Conservation (phyloP, 1,139 yeast genomes). For the Pichia sp. region DNA sequence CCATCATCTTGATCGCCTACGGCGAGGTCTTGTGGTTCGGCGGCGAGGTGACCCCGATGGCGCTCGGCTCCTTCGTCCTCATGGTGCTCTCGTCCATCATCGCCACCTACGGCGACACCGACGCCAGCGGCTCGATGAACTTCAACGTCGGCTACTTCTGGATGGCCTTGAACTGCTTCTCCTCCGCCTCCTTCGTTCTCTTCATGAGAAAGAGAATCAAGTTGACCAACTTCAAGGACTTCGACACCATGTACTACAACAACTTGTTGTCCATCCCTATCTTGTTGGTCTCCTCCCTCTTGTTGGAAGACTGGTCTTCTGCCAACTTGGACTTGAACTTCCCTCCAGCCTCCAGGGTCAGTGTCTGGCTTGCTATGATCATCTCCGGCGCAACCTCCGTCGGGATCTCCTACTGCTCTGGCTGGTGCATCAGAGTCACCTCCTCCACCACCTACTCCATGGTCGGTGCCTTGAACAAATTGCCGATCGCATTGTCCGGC, state of each 20-base stretch:
- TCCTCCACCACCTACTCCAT: conserved; percentile 96
- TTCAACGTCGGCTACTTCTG: conserved; percentile 86
- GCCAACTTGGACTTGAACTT: conserved; percentile 71
- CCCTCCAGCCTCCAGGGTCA: conserved; percentile 63
- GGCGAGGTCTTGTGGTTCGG: conserved; percentile 99
- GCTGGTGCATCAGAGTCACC: conserved; percentile 99
- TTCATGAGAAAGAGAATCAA: conserved; percentile 96
- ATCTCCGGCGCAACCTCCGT: conserved; percentile 91
- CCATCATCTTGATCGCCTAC: conserved; percentile 93
- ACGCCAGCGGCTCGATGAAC: conserved; percentile 39
- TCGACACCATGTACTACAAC: conserved; percentile 98
- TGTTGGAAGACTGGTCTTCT: conserved; percentile 90
- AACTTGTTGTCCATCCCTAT: conserved; percentile 90
- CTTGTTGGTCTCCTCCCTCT: conserved; percentile 64
- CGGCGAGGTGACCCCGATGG: conserved; percentile 86
- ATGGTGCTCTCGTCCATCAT: conserved; percentile 92
- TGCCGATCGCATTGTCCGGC: conserved; percentile 95
- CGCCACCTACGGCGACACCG: conserved; percentile 86
- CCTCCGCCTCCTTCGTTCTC: conserved; percentile 89
- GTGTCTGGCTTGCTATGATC: conserved; percentile 76
- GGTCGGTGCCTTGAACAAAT: conserved; percentile 98
- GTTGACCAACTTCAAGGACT: conserved; percentile 93
- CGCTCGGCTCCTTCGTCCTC: conserved; percentile 77
- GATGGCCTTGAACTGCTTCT: conserved; percentile 93
- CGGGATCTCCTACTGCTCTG: conserved; percentile 96